phyloP scores from a whole-genome alignment of 768 basidiomycete species.

The Amanita pallidorosea region DNA sequence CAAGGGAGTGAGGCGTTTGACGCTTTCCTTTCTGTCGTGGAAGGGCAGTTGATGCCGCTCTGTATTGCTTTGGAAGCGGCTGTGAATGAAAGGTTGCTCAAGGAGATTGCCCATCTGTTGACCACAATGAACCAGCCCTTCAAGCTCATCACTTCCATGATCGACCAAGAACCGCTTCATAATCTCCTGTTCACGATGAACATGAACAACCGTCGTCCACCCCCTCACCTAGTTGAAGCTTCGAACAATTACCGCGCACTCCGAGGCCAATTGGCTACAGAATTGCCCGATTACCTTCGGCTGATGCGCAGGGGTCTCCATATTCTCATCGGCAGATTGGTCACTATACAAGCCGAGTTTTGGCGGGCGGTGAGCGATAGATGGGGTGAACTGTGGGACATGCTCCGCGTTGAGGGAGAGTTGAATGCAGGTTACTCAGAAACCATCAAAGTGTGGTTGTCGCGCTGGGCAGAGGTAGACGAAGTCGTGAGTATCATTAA shows the following conservation, averaged over 20 bases:
- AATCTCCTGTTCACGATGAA: conserved; percentile 58
- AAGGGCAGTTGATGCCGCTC: conserved; percentile 40
- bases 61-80: conserved; percentile 40
- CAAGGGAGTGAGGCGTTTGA: conserved; percentile 53
- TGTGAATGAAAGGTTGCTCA: conserved; percentile 43
- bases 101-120: conserved; percentile 46
- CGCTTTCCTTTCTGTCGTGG: conserved; percentile 54
- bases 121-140: conserved; percentile 50
- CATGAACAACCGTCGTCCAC: conserved; percentile 55
- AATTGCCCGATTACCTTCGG: conserved; percentile 55
- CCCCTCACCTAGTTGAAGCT: conserved; percentile 56
- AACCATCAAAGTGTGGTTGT: conserved; percentile 63
- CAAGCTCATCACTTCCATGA: conserved; percentile 61
- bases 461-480: conserved; percentile 60
- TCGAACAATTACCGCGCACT: conserved; percentile 72
- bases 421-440: conserved; percentile 56
- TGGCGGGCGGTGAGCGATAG: conserved; percentile 48
- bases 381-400: conserved; percentile 83
- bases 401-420: conserved; percentile 62
- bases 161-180: conserved; percentile 65
- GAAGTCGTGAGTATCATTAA: conserved; percentile 19
- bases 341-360: conserved; percentile 46
- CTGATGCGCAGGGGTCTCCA: conserved; percentile 53
- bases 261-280: conserved; percentile 57
- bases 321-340: conserved; percentile 39